phyloP scores from a whole-genome alignment of 176 grass and related monocot genomes.

The Zea mays region DNA sequence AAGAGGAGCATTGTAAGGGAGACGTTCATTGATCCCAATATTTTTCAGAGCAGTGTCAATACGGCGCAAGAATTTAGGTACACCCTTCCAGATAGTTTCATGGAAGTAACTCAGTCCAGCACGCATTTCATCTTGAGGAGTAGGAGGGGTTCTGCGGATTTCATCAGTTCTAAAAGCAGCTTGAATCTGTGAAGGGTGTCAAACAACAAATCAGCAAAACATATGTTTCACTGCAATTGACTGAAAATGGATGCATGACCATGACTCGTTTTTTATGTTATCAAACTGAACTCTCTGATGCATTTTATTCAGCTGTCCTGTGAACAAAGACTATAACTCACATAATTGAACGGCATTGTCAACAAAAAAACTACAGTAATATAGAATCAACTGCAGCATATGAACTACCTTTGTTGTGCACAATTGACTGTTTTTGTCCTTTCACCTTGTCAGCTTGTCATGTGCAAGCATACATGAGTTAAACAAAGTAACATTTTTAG shows the following conservation, averaged over 20 bases:
- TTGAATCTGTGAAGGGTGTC: constrained; percentile 62
- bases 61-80: constrained; percentile 96
- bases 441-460: not conserved
- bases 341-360: not conserved
- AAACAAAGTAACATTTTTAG: not conserved
- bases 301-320: constrained; percentile 10
- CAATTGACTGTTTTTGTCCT: not conserved
- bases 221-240: not conserved
- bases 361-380: not conserved
- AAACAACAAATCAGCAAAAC: constrained; percentile 36
- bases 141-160: constrained; percentile 83
- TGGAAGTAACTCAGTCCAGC: constrained; percentile 98
- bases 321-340: not conserved
- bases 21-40: constrained; percentile 89
- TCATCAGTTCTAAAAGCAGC: constrained; percentile 98
- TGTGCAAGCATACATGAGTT: not conserved
- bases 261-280: not conserved
- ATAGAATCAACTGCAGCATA: not conserved
- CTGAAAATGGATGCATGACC: constrained; percentile 12
- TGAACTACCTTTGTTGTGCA: not conserved
- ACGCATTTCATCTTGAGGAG: constrained; percentile 99
- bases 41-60: constrained; percentile 94
- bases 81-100: constrained; percentile 97
- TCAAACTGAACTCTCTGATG: not conserved
- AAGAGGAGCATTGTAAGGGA: constrained; percentile 91